Conservation (phyloP, 1,139 yeast species). For the Geotrichum phurueaensis region DNA sequence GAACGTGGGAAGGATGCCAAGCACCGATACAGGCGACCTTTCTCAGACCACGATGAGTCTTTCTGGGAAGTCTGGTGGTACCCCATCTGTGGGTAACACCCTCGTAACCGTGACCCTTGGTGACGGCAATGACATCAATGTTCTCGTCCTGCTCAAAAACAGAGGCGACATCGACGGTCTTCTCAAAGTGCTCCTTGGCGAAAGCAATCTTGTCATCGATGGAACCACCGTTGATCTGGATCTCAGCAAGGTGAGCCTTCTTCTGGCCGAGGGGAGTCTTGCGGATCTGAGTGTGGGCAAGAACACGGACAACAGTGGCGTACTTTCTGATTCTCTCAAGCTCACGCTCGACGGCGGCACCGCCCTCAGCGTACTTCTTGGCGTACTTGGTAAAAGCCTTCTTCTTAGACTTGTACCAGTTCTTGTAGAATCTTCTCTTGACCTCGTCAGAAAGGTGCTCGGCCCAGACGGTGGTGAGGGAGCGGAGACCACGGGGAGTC, state of each 20-base stretch:
- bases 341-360: slow-evolving; percentile 88
- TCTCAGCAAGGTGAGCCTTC: slow-evolving; percentile 99
- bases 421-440: slow-evolving; percentile 99
- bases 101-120: slow-evolving; percentile 99
- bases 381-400: slow-evolving; percentile 99
- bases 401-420: slow-evolving; percentile 99
- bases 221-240: slow-evolving; percentile 99
- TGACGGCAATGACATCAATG: slow-evolving; percentile 97
- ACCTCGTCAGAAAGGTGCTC: slow-evolving; percentile 99
- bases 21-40: slow-evolving; percentile 99
- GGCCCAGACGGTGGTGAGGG: slow-evolving; percentile 99
- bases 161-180: slow-evolving; percentile 91
- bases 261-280: slow-evolving; percentile 98
- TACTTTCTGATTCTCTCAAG: slow-evolving; percentile 98
- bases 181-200: slow-evolving; percentile 99
- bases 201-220: slow-evolving; percentile 94
- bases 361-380: slow-evolving; percentile 92
- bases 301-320: slow-evolving; percentile 97
- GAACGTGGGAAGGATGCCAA: slow-evolving; percentile 99
- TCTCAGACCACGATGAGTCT: slow-evolving; percentile 99
- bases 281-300: slow-evolving; percentile 99
- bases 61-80: slow-evolving; percentile 99
- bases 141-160: slow-evolving; percentile 98
- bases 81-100: slow-evolving; percentile 99
- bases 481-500: slow-evolving; percentile 99